Evolutionary conservation across 305 asterid genomes (phyloP), one percentile per base, ranked within the genome.

Genomic region (Rubia tinctorum): DNA sequence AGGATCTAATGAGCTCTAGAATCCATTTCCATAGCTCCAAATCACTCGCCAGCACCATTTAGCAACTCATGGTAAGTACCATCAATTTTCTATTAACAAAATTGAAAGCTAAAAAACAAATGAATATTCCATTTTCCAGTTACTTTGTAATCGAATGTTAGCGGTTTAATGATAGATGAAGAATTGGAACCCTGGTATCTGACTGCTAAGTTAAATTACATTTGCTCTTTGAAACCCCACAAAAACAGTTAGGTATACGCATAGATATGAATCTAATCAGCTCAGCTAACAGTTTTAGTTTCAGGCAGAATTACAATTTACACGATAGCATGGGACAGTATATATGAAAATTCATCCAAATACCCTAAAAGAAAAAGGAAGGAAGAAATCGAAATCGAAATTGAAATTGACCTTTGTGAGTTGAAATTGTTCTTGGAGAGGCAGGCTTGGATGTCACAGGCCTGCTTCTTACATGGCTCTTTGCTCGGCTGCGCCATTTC

Each of bases 391-490:
- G 34, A 30, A 30, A 1, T 30, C 34, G 34, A 30, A 30, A 30
- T 30, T 30, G 34, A 42, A 1, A 6, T 65, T 8, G 60, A 89
- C 98, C 82, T 94, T 34, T 90, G 91, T 1, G 97, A 39, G 63
- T 76, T 87, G 85, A 94, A 91, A 89, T 94, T 94, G 91, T 91
- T 94, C 91, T 91, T 94, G 86, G 99, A 86, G 72, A 91, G 99
- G 69, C 99, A 94, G 40, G 97, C 87, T 81, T 94, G 98, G 81
- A 94, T 94, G 66, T 91, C 91, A 79, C 98, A 94, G 44, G 97
- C 99, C 79, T 94, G 82, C 80, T 90, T 91, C 87, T 94, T 94
- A 67, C 99, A 94, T 0, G 99, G 96, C 82, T 94, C 98, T 81
- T 91, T 91, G 83, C 88, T 89, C 27, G 90, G 83, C 82, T 86